Evolutionary conservation across 129 eudicot species (phyloP).

Genomic region (Flaveria linearis): DNA sequence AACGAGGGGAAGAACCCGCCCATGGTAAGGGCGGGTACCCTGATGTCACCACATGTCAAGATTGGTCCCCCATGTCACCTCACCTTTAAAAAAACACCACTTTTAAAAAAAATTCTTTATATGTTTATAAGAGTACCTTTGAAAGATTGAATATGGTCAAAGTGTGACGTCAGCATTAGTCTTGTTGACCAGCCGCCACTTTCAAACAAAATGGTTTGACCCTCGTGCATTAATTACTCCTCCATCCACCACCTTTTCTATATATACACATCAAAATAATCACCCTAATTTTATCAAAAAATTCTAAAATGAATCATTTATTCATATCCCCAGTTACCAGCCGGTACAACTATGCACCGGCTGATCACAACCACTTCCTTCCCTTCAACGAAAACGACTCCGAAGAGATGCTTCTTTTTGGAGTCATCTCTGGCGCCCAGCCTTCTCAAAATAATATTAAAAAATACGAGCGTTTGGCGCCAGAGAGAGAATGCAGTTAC

Average conservation of each 20-base stretch:
- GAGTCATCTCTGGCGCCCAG: not conserved
- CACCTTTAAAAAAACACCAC: no score
- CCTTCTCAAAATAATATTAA: not conserved
- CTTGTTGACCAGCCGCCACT: slow-evolving; percentile 41
- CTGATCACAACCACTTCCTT: not conserved
- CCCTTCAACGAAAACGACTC: slow-evolving; percentile 27
- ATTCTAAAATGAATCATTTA: not conserved
- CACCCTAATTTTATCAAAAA: not conserved
- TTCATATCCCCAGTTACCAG: not conserved
- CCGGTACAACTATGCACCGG: not conserved
- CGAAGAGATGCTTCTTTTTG: slow-evolving; percentile 30
- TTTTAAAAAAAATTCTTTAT: no score
- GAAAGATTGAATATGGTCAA: not conserved
- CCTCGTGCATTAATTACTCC: slow-evolving; percentile 17
- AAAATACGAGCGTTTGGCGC: not conserved
- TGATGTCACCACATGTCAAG: no score
- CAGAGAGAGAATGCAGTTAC: slow-evolving; percentile 21
- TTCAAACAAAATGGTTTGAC: slow-evolving; percentile 25
- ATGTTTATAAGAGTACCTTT: no score
- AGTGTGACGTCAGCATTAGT: slow-evolving; percentile 5
- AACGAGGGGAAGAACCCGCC: no score
- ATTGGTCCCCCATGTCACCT: no score
- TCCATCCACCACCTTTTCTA: not conserved
- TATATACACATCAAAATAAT: not conserved
- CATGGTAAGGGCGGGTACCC: no score